phyloP scores from a whole-genome alignment of 768 basidiomycete genomes.

The Mycena filopes region DNA sequence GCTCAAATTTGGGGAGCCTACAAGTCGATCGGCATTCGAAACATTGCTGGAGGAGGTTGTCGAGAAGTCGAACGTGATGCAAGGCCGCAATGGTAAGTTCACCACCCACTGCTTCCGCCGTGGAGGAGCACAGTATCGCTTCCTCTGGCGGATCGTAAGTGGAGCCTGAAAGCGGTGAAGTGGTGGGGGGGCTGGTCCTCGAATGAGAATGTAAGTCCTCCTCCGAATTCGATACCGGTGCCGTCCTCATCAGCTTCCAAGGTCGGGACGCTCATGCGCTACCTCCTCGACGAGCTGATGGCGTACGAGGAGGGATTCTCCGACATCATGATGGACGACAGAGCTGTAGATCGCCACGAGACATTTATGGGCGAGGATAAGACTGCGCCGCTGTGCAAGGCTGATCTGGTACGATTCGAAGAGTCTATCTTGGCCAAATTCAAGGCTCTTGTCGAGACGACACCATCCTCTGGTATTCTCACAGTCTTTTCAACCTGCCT shows the following conservation, averaged over 20 bases:
- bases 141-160: neutral
- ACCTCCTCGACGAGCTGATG: slow-evolving; percentile 41
- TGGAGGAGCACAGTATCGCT: slow-evolving; percentile 41
- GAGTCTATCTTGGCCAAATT: neutral
- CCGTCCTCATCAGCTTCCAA: no score
- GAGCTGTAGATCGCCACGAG: slow-evolving; percentile 32
- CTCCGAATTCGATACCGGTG: no score
- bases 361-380: slow-evolving; percentile 36
- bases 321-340: slow-evolving; percentile 37
- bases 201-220: neutral
- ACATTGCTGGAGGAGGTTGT: slow-evolving; percentile 35
- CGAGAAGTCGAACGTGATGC: slow-evolving; percentile 30
- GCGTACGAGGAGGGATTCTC: slow-evolving; percentile 42
- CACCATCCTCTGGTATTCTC: no score
- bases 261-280: no score
- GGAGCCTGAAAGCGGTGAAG: neutral
- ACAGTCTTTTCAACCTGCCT: no score
- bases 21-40: slow-evolving; percentile 37
- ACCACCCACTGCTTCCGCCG: slow-evolving; percentile 41
- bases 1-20: slow-evolving; percentile 37
- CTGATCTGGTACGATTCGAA: slow-evolving; percentile 22
- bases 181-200: neutral
- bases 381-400: slow-evolving; percentile 8
- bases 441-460: no score
- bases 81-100: slow-evolving; percentile 31